Percentiles rank a stretch among this genome's conserved stretches.
These are phyloP conservation scores for Sophora flavescens DNA, from an alignment of 306 rosid species.

Conservation along the genomic window DNA sequence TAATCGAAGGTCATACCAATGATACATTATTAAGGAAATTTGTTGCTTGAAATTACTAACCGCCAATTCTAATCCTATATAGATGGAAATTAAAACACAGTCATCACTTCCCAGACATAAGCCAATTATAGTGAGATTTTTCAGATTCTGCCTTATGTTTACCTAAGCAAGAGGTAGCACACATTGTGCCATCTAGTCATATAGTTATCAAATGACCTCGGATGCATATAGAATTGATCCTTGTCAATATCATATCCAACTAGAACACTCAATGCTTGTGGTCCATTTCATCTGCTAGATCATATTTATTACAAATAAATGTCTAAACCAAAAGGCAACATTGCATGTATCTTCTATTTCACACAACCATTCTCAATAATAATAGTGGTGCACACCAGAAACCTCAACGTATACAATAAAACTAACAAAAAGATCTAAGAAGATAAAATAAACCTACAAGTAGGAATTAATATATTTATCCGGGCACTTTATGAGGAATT, in stretches of 20 bases:
- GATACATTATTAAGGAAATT: neutral
- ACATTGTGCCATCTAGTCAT: slow-evolving; percentile 21
- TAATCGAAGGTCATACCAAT: slow-evolving; percentile 28
- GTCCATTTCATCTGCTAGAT: slow-evolving; percentile 12
- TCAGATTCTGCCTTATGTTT: slow-evolving; percentile 17
- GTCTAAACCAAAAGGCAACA: slow-evolving; percentile 35
- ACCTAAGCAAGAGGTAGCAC: slow-evolving; percentile 12
- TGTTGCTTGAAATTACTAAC: slow-evolving; percentile 25
- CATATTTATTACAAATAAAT: slow-evolving; percentile 18
- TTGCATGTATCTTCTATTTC: neutral
- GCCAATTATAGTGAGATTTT: slow-evolving; percentile 16
- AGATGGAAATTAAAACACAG: slow-evolving; percentile 8
- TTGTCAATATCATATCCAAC: slow-evolving; percentile 30
- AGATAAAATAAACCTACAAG: slow-evolving; percentile 23
- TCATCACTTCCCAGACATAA: neutral
- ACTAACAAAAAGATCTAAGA: slow-evolving; percentile 27
- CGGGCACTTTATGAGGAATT: neutral
- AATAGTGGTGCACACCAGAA: slow-evolving; percentile 9
- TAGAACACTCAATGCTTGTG: slow-evolving; percentile 19
- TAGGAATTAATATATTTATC: slow-evolving; percentile 16
- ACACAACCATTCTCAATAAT: neutral
- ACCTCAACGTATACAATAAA: slow-evolving; percentile 15
- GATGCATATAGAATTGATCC: slow-evolving; percentile 33
- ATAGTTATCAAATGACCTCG: slow-evolving; percentile 30
- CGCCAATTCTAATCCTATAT: slow-evolving; percentile 7